Evolutionary conservation across 2,329 filamentous ascomycete species (phyloP).

Genomic region (Fonsecaea pugnacius): DNA sequence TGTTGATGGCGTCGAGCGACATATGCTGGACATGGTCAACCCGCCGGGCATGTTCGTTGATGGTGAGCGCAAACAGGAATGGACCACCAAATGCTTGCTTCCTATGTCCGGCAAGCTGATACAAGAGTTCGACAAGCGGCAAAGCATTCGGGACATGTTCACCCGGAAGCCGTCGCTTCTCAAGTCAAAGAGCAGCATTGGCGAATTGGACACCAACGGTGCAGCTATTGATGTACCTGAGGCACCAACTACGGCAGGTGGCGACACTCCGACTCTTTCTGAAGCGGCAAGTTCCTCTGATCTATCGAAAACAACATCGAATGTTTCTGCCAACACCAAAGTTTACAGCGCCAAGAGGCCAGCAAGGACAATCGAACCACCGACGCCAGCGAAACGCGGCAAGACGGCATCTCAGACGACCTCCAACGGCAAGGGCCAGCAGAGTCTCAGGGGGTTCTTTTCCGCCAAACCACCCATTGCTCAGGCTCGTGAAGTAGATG

Average conservation of each 20-base stretch:
- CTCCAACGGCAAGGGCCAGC: slow-evolving; percentile 55
- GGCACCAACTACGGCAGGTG: background rate
- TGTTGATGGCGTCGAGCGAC: slow-evolving; percentile 53
- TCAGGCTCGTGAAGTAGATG: background rate
- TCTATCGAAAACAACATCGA: slow-evolving; percentile 16
- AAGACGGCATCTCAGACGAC: slow-evolving; percentile 48
- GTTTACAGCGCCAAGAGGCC: slow-evolving; percentile 46
- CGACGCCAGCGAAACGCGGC: slow-evolving; percentile 53
- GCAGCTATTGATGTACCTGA: background rate
- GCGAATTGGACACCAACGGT: slow-evolving; percentile 6
- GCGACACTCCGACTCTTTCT: background rate
- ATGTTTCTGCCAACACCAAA: slow-evolving; percentile 25
- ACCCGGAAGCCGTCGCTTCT: slow-evolving; percentile 56
- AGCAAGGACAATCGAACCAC: slow-evolving; percentile 40
- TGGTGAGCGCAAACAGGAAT: slow-evolving; percentile 69
- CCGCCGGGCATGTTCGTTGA: slow-evolving; percentile 70
- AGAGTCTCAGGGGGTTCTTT: slow-evolving; percentile 79
- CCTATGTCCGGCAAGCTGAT: slow-evolving; percentile 80
- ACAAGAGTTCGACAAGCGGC: slow-evolving; percentile 82
- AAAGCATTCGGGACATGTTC: slow-evolving; percentile 94
- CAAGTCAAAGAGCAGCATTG: slow-evolving; percentile 17
- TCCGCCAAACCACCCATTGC: slow-evolving; percentile 58
- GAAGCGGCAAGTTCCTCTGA: background rate
- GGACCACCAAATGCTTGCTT: slow-evolving; percentile 68
- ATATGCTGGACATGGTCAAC: slow-evolving; percentile 77